These are phyloP conservation scores for Mariannaea sp. DNA, from an alignment of 2,329 filamentous ascomycete genomes.

Conservation along the genomic window DNA sequence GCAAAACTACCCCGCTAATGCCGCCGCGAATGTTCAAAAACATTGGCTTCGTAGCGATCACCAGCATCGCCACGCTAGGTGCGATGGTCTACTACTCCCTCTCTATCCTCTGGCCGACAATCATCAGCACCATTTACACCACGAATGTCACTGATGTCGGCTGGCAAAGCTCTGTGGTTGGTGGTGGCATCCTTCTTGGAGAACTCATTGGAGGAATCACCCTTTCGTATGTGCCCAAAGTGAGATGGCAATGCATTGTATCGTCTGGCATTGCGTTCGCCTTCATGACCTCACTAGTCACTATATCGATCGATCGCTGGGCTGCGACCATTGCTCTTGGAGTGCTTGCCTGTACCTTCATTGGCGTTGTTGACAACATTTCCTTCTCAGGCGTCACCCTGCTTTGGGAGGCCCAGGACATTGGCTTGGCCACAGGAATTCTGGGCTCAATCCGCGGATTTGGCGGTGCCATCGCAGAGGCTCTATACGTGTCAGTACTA, in stretches of 20 bases:
- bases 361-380: slow-evolving; percentile 48
- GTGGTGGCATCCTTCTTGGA: slow-evolving; percentile 47
- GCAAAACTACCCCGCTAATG: slow-evolving; percentile 46
- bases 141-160: slow-evolving; percentile 44
- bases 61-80: slow-evolving; percentile 45
- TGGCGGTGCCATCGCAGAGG: slow-evolving; percentile 44
- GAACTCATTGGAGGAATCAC: slow-evolving; percentile 44
- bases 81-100: slow-evolving; percentile 52
- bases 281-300: slow-evolving; percentile 41
- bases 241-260: slow-evolving; percentile 43
- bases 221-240: slow-evolving; percentile 44
- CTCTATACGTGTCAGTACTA: slow-evolving; percentile 46
- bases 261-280: slow-evolving; percentile 39
- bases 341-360: slow-evolving; percentile 37
- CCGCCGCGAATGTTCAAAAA: slow-evolving; percentile 49
- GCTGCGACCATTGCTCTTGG: slow-evolving; percentile 42
- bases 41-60: slow-evolving; percentile 45
- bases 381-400: slow-evolving; percentile 50
- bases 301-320: slow-evolving; percentile 36
- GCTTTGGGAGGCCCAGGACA: slow-evolving; percentile 52
- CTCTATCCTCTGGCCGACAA: slow-evolving; percentile 50
- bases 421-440: slow-evolving; percentile 50
- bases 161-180: slow-evolving; percentile 48
- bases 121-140: slow-evolving; percentile 46
- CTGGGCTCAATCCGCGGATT: slow-evolving; percentile 53